Evolutionary conservation across 805 yeast species (phyloP), one percentile per base, ranked within the genome.

Genomic region (Cyberlindnera maclurae): DNA sequence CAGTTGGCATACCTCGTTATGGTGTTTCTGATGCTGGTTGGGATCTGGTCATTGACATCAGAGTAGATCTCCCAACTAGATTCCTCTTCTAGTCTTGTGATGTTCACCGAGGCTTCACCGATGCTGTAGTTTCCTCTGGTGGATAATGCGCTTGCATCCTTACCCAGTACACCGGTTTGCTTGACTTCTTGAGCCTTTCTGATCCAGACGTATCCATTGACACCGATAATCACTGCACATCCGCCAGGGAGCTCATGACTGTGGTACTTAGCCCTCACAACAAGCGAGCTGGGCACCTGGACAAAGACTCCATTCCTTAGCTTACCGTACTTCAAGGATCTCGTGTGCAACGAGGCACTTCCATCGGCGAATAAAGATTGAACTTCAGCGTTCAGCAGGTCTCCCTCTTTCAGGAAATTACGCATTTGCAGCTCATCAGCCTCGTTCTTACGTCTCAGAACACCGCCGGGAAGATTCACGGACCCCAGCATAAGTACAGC

Each of bases 371-470:
- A 90, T 30, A 89, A 67, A 12, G 85, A 79, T 64, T 94, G 98
- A 13, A 93, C 96, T 61, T 93, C 99, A 31, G 97, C 96, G 57
- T 93, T 93, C 43, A 93, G 68, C 44, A 94, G 68, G 60, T 93
- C 98, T 12, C 98, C 98, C 55, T 94, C 99, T 57, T 93, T 93
- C 50, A 93, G 66, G 54, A 89, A 86, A 50, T 75, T 77, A 54
- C 98, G 75, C 99, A 94, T 93, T 57, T 90, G 96, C 47, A 93
- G 69, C 64, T 93, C 98, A 65, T 93, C 99, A 47, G 83, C 79
- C 57, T 94, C 98, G 26, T 89, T 79, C 59, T 94, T 93, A 55
- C 98, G 75, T 62, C 98, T 75, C 51, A 93, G 65, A 3, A 93
- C 84, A 40, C 99, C 99, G 38, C 99, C 98, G 2, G 99, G 99